Conservation (phyloP, 2,329 filamentous ascomycete genomes). For the Eutypa lata region DNA sequence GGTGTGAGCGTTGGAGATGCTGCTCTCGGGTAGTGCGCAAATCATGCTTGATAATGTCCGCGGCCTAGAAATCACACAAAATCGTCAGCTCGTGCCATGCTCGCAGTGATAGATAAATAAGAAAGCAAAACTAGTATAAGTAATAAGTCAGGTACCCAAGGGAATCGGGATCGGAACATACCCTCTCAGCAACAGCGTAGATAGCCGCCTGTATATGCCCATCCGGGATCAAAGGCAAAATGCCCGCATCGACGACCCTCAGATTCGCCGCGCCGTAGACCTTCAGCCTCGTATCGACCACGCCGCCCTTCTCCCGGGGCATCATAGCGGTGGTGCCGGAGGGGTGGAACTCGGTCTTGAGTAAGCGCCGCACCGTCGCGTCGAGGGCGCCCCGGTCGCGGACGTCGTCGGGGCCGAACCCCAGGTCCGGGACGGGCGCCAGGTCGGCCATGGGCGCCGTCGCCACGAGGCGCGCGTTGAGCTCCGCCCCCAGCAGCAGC, state of each 20-base stretch:
- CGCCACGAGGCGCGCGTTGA: constrained; percentile 23
- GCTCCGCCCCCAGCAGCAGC: constrained; percentile 20
- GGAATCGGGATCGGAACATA: constrained; percentile 13
- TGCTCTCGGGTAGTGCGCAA: not conserved
- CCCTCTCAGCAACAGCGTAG: constrained; percentile 35
- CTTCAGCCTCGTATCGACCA: constrained; percentile 38
- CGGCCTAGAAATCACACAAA: constrained; percentile 30
- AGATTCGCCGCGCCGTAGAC: constrained; percentile 43
- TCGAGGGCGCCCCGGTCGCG: constrained; percentile 18
- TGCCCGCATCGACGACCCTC: constrained; percentile 41
- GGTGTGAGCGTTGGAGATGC: not conserved
- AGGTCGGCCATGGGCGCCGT: constrained; percentile 22
- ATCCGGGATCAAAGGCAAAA: constrained; percentile 42
- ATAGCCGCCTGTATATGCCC: constrained; percentile 26
- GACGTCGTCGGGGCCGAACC: constrained; percentile 15
- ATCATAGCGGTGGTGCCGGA: constrained; percentile 43
- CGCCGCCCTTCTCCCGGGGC: constrained; percentile 38
- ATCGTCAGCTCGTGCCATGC: constrained; percentile 10
- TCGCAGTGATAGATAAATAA: too few relatives aligned
- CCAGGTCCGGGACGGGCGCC: constrained; percentile 15
- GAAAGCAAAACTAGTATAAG: too few relatives aligned
- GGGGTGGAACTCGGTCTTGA: constrained; percentile 41
- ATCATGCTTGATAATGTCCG: constrained; percentile 41
- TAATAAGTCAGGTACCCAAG: too few relatives aligned
- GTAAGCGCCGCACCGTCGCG: constrained; percentile 14